phyloP scores from a whole-genome alignment of 306 rosid genomes.

The Rubus parviflorus region DNA sequence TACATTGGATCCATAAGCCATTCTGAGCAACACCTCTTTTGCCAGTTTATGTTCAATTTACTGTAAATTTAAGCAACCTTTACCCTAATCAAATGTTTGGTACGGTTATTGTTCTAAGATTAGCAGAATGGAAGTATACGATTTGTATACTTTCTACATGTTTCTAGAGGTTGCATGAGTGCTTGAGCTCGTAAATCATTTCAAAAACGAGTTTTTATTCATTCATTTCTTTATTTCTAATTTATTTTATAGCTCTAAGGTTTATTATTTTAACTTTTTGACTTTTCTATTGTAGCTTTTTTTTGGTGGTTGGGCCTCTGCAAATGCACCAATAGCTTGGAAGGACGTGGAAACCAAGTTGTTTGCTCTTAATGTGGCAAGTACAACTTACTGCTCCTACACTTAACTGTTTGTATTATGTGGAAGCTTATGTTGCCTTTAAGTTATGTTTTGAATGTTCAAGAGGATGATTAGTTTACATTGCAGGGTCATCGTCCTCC shows the following conservation, averaged over 20 bases:
- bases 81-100: too few relatives aligned
- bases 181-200: too few relatives aligned
- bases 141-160: too few relatives aligned
- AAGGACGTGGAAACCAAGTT: constrained; percentile 93
- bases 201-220: too few relatives aligned
- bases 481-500: neutral
- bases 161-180: too few relatives aligned
- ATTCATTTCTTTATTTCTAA: neutral
- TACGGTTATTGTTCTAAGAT: too few relatives aligned
- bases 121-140: too few relatives aligned
- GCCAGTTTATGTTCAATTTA: too few relatives aligned
- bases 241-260: neutral
- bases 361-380: constrained; percentile 87
- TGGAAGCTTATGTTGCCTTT: constrained; percentile 9
- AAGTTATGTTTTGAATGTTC: neutral
- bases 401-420: constrained; percentile 1
- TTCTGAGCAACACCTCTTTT: too few relatives aligned
- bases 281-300: constrained; percentile 55
- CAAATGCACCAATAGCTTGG: constrained; percentile 78
- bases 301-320: constrained; percentile 74
- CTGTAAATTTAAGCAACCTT: too few relatives aligned
- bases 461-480: neutral
- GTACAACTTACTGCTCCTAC: constrained; percentile 40
- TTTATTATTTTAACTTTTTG: constrained; percentile 14
- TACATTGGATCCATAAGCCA: too few relatives aligned